phyloP scores from a whole-genome alignment of 129 eudicot genomes.

The Saussurea involucrata region DNA sequence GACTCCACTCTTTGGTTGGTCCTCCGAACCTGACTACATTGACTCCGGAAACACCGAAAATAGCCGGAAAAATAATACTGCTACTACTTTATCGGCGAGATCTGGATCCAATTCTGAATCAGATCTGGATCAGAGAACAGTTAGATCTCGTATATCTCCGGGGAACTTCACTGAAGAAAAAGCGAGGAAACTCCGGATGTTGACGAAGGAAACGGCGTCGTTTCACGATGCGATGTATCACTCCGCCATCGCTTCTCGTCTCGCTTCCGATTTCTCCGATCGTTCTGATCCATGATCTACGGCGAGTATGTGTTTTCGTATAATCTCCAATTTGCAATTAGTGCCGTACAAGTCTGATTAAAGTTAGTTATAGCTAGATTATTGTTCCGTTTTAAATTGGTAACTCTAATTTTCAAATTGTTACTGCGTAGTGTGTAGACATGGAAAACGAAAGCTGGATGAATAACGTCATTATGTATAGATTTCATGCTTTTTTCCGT shows the following conservation, averaged over 20 bases:
- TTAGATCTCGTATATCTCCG: slow-evolving; percentile 29
- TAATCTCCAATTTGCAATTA: not conserved
- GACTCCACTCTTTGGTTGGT: slow-evolving; percentile 74
- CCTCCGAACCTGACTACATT: slow-evolving; percentile 59
- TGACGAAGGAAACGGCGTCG: slow-evolving; percentile 43
- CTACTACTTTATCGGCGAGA: slow-evolving; percentile 7
- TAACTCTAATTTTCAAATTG: slow-evolving; percentile 10
- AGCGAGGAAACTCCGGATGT: slow-evolving; percentile 61
- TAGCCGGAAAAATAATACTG: no score
- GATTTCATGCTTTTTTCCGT: not conserved
- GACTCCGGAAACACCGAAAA: slow-evolving; percentile 20
- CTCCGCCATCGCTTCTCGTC: slow-evolving; percentile 83
- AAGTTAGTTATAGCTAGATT: not conserved
- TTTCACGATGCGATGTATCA: slow-evolving; percentile 86
- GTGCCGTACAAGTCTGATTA: not conserved
- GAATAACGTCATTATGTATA: not conserved
- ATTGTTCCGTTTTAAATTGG: not conserved
- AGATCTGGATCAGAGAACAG: slow-evolving; percentile 10
- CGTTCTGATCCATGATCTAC: slow-evolving; percentile 18
- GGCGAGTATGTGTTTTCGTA: not conserved
- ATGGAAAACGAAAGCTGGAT: slow-evolving; percentile 8
- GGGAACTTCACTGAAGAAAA: slow-evolving; percentile 59
- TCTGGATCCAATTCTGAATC: slow-evolving; percentile 5
- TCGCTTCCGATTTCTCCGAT: slow-evolving; percentile 68
- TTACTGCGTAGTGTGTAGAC: slow-evolving; percentile 8